These are phyloP conservation scores for Scytalidium sp. DNA, from an alignment of 2,329 filamentous ascomycete genomes.

Conservation along the genomic window DNA sequence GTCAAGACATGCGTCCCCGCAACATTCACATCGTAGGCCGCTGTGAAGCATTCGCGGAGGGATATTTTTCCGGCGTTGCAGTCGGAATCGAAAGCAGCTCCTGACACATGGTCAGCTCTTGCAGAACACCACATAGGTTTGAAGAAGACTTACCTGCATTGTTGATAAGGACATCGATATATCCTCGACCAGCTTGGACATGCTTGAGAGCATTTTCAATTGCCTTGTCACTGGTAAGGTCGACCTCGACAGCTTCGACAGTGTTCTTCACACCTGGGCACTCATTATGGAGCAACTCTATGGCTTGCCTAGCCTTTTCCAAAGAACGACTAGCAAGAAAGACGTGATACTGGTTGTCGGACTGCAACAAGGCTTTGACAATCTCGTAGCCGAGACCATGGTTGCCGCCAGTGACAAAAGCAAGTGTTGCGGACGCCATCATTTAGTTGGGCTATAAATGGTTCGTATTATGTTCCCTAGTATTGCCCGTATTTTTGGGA, in stretches of 20 bases:
- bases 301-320: conserved; percentile 31
- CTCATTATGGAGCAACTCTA: conserved; percentile 30
- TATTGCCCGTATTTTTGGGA: no score
- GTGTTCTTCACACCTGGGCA: conserved; percentile 25
- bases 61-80: conserved; percentile 22
- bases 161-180: conserved; percentile 19
- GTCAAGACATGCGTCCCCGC: conserved; percentile 26
- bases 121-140: no score
- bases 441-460: no score
- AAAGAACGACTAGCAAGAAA: conserved; percentile 35
- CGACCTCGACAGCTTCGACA: conserved; percentile 14
- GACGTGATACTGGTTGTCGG: conserved; percentile 34
- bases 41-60: conserved; percentile 20
- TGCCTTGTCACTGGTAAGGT: conserved; percentile 18
- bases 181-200: conserved; percentile 10
- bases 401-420: conserved; percentile 40
- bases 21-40: conserved; percentile 30
- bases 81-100: conserved; percentile 27
- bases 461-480: no score
- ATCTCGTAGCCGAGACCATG: conserved; percentile 40
- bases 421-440: conserved; percentile 17
- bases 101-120: no score
- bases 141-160: conserved; percentile 18
- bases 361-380: conserved; percentile 34
- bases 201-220: conserved; percentile 17